Conservation (phyloP, 176 grass and related monocot genomes). For the Zizania latifolia region DNA sequence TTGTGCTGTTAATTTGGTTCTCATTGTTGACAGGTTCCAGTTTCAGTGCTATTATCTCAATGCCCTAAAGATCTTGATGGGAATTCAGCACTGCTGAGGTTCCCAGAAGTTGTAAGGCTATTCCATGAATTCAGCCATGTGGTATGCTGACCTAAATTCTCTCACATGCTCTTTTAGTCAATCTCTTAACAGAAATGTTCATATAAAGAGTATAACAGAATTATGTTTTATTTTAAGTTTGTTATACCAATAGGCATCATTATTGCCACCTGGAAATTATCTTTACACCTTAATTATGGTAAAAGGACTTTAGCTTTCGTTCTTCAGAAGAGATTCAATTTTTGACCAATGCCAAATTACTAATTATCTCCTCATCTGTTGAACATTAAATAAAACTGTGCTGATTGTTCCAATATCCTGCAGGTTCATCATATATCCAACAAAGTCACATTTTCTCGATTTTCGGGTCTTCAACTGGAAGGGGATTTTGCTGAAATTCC, state of each 20-base stretch:
- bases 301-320: neutral
- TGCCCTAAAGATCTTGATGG: slow-evolving; percentile 78
- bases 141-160: slow-evolving; percentile 56
- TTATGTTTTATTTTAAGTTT: neutral
- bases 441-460: slow-evolving; percentile 67
- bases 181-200: slow-evolving; percentile 14
- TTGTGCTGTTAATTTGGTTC: slow-evolving; percentile 7
- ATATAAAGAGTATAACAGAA: neutral
- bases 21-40: slow-evolving; percentile 50
- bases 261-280: neutral
- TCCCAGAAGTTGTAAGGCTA: slow-evolving; percentile 83
- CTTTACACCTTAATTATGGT: neutral
- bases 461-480: slow-evolving; percentile 68
- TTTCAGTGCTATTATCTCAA: slow-evolving; percentile 74
- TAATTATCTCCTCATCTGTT: slow-evolving; percentile 5
- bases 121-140: slow-evolving; percentile 98
- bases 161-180: neutral
- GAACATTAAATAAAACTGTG: neutral
- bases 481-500: slow-evolving; percentile 88
- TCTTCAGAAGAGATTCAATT: neutral
- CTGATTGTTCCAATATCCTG: slow-evolving; percentile 22
- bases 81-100: slow-evolving; percentile 62
- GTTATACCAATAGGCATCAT: neutral
- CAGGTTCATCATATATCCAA: slow-evolving; percentile 95
- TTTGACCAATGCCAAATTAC: neutral